A percentile compares a stretch with the other conserved stretches of the same genome.
phyloP scores from a whole-genome alignment of 768 basidiomycete genomes.

The Tricholomella constricta region DNA sequence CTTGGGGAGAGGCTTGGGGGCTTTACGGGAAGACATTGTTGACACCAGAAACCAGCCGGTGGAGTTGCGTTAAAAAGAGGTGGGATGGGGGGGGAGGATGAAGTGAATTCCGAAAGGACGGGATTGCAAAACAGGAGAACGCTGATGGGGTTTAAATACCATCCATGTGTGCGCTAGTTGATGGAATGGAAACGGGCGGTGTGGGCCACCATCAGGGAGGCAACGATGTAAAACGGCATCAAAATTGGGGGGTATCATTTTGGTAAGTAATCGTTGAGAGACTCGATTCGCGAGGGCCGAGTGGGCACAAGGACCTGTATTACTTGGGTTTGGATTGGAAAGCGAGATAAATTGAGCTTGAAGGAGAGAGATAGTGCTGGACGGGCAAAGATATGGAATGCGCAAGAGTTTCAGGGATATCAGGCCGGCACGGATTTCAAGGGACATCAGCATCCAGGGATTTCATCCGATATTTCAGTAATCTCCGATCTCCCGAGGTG shows the following conservation, averaged over 20 bases:
- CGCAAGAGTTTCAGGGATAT: too few species aligned
- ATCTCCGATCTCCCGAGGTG: too few species aligned
- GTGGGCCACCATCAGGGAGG: conserved; percentile 13
- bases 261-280: too few species aligned
- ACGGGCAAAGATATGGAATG: too few species aligned
- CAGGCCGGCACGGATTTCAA: too few species aligned
- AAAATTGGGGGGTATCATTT: conserved; percentile 16
- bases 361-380: too few species aligned
- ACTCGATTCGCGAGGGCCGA: too few species aligned
- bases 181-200: conserved; percentile 17
- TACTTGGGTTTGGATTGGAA: too few species aligned
- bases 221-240: conserved; percentile 15
- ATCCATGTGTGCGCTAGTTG: conserved; percentile 11
- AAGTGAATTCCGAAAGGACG: conserved; percentile 30
- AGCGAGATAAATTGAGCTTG: too few species aligned
- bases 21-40: conserved; percentile 59
- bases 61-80: conserved; percentile 28
- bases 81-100: conserved; percentile 24
- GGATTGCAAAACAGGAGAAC: conserved; percentile 22
- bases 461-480: too few species aligned
- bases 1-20: conserved; percentile 66
- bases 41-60: conserved; percentile 54
- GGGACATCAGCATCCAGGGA: too few species aligned
- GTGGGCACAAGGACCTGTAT: too few species aligned
- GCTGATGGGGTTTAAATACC: conserved; percentile 20